Evolutionary conservation across 768 basidiomycete genomes (phyloP), one percentile per base, ranked within the genome.

Genomic region (Neoboletus subvelutipes): DNA sequence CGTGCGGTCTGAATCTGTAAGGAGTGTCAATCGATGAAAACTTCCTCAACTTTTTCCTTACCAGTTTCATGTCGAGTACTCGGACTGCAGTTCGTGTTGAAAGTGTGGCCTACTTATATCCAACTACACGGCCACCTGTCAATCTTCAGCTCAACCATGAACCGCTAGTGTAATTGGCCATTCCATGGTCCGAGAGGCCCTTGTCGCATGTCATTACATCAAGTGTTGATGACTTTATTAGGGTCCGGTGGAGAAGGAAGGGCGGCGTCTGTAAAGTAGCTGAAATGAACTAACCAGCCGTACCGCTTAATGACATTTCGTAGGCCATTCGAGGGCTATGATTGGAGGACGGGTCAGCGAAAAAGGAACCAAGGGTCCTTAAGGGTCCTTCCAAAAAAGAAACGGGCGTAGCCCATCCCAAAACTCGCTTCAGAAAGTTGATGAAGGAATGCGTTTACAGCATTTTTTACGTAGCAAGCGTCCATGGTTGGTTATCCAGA

Each of bases 1-100:
- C 58, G 64, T 15, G 54, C 36, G 39, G 33, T 40, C 41, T 54
- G 56, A 15, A 54, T 22, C 64, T 66, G 45, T 24, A 17, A 45
- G 3, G 17, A n/a, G 28, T 24, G 41, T 63, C 10, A 47, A 24
- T 47, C 9, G 29, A 45, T 8, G n/a, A n/a, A 34, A 18, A 13
- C 3, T 0, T 4, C 17, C 4, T 39, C 5, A 8, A 17, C 5
- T 1, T 22, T 4, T n/a, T 6, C 50, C 55, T 45, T 53, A 63
- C 57, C 50, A 63, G 39, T 39, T 54, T 34, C 60, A 63, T 55
- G 40, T 57, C 13, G 11, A 52, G 28, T 29, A 11, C n/a, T 34
- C 33, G n/a, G n/a, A 3, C 15, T 18, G 37, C 1, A 10, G 36
- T 40, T 49, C 1, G 8, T 43, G 39, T 34, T 28, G n/a, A 39